Evolutionary conservation across 495 filamentous ascomycete species (phyloP), one percentile per base, ranked within the genome.

Genomic region (Terfezia boudieri): DNA sequence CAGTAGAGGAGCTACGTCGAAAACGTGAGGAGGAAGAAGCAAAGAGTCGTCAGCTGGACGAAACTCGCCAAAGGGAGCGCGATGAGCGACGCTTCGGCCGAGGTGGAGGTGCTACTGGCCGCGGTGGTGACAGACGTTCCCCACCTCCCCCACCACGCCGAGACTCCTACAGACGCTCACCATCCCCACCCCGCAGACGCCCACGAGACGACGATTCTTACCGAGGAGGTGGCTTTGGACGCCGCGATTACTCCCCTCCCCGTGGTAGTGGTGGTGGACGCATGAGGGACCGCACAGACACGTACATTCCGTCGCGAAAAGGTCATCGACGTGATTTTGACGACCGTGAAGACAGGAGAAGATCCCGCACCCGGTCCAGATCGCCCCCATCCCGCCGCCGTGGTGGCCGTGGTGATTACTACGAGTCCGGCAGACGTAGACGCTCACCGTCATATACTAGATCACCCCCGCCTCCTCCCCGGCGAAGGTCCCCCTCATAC

Each of bases 1-100:
- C 80, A 43, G 83, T 83, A 4, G 85, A 71, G 37, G 66, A 71
- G 37, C 72, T 76, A 51, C 72, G 71, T 17, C 71, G 69, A 36
- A 75, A 73, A 50, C 69, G 71, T 48, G 72, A 88, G 60, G 69
- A 76, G 58, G 82, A 84, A 49, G 68, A 66, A 49, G 65, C 66
- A 17, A 70, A 76, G 23, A 76, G 80, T 46, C 68, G 72, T 49
- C 74, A 82, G 48, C 53, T 88, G 36, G 78, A 83, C 41, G 73
- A 72, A 20, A 67, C 86, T 52, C 74, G 84, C 62, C 76, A 82
- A 51, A 72, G 80, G 54, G 86, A 94, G 60, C 82, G 86, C 26
- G 72, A 70, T 46, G 81, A 88, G 32, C 79, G 85, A 50, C 71
- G 80, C 50, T 70, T 79, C 57, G 74, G 77, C 22, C 70, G 70